Evolutionary conservation across 2,329 filamentous ascomycete genomes (phyloP).

Genomic region (Lecanicillium sp.): DNA sequence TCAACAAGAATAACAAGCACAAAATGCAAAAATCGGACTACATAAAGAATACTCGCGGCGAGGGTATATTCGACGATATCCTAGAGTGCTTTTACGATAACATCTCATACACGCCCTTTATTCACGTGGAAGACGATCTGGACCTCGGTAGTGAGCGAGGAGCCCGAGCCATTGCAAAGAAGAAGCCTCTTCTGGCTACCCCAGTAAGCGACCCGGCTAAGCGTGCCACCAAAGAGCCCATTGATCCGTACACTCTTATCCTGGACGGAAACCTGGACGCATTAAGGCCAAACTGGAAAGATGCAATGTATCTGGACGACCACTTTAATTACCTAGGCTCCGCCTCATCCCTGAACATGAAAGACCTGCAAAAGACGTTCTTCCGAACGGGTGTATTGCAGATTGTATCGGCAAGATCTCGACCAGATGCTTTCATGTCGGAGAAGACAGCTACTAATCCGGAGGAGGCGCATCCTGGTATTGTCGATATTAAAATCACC

Average conservation of each 20-base stretch:
- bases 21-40: constrained; percentile 98
- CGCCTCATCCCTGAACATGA: constrained; percentile 66
- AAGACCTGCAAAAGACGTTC: constrained; percentile 79
- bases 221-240: constrained; percentile 67
- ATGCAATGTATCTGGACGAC: constrained; percentile 89
- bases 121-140: constrained; percentile 89
- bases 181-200: constrained; percentile 61
- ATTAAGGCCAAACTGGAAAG: constrained; percentile 76
- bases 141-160: constrained; percentile 71
- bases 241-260: constrained; percentile 93
- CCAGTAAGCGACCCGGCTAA: constrained; percentile 44
- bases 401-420: constrained; percentile 87
- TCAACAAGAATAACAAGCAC: constrained; percentile 99
- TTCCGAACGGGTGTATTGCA: constrained; percentile 88
- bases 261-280: constrained; percentile 81
- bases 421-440: constrained; percentile 91
- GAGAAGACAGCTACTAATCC: constrained; percentile 80
- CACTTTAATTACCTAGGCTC: constrained; percentile 84
- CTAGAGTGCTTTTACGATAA: constrained; percentile 98
- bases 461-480: constrained; percentile 77
- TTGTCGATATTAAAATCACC: constrained; percentile 95
- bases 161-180: constrained; percentile 62
- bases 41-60: constrained; percentile 85
- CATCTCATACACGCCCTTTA: constrained; percentile 95
- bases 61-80: constrained; percentile 89